Evolutionary conservation across 257 asterid species (phyloP), one percentile per base, ranked within the genome.

Genomic region (Lycium barbarum): DNA sequence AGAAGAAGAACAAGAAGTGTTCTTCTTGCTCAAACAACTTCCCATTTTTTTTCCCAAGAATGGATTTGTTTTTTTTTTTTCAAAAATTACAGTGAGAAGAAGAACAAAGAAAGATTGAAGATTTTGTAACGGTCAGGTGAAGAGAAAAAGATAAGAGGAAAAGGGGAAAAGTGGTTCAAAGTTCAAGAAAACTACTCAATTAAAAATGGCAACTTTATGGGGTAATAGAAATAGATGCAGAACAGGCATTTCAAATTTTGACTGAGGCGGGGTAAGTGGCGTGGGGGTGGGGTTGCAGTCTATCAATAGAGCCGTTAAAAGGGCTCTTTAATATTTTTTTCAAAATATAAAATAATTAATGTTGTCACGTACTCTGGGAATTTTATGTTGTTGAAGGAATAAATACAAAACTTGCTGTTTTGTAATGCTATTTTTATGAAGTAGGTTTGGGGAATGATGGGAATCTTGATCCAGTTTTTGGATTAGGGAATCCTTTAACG

Each of bases 1-100:
- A 9, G 84, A 12, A 82, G 85, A 71, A 82, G 85, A 81, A 83
- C 93, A 87, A 49, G 85, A 83, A 3, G 81, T 84, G 85, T 80
- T 90, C 92, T 95, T 97, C 97, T 95, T 97, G 93, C 99, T 97
- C 59, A 93, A 92, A 89, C 99, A 97, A 85, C 89, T 85, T 26
- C 99, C 99, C 99, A 97, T 97, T 89, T 85, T 86, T 4, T 85
- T 6, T 13, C 84, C 57, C 61, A 61, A 61, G 11, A 58, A 72
- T 13, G 81, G 84, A 68, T 5, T 9, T 51, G n/a, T 26, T 26
- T 0, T 26, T 26, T 26, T 26, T 26, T 51, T 51, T 51, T 51
- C 55, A 49, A 87, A 87, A 83, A 8, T 72, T 49, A 43, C 13
- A 84, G 9, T 5, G 83, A 80, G 45, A 35, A 36, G 38, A 22